These are phyloP conservation scores for Trichoderma asperelloides DNA, from an alignment of 495 filamentous ascomycete genomes.

Conservation along the genomic window DNA sequence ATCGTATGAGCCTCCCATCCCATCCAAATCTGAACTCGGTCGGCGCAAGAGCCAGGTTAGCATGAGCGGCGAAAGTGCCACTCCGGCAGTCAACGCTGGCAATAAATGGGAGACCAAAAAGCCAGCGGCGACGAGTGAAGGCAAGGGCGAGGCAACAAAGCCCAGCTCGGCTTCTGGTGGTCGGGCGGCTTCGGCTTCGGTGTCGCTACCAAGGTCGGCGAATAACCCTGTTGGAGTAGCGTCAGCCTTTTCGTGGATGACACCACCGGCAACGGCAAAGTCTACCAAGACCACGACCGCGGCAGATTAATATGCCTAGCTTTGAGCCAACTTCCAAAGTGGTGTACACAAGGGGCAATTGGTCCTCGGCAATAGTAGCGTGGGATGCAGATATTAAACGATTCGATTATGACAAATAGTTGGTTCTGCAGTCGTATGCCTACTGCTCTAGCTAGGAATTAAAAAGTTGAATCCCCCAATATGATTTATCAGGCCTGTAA, in stretches of 20 bases:
- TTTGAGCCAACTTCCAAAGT: no score
- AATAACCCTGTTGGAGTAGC: slow-evolving; percentile 74
- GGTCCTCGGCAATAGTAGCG: slow-evolving; percentile 5
- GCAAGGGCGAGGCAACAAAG: slow-evolving; percentile 5
- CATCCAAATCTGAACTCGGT: slow-evolving; percentile 25
- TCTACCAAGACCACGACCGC: slow-evolving; percentile 26
- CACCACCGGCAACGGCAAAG: slow-evolving; percentile 21
- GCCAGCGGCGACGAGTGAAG: slow-evolving; percentile 14
- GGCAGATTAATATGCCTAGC: slow-evolving; percentile 21
- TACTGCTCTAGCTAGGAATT: not conserved
- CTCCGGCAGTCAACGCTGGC: slow-evolving; percentile 19
- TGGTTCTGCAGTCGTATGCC: not conserved
- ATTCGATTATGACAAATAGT: no score
- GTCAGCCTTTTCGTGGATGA: slow-evolving; percentile 94
- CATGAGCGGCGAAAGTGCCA: slow-evolving; percentile 18
- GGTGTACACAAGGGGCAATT: no score
- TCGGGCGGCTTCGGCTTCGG: slow-evolving; percentile 24
- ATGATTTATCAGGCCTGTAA: not conserved
- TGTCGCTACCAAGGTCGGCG: slow-evolving; percentile 29
- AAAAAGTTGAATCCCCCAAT: not conserved
- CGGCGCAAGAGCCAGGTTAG: slow-evolving; percentile 31
- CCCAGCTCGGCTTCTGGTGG: slow-evolving; percentile 16
- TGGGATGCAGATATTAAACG: no score
- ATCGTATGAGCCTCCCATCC: slow-evolving; percentile 34
- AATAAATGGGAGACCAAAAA: slow-evolving; percentile 35